Percentiles rank a stretch among this genome's conserved stretches.
Conservation (phyloP, 768 basidiomycete species). For the Lactarius sp. region DNA sequence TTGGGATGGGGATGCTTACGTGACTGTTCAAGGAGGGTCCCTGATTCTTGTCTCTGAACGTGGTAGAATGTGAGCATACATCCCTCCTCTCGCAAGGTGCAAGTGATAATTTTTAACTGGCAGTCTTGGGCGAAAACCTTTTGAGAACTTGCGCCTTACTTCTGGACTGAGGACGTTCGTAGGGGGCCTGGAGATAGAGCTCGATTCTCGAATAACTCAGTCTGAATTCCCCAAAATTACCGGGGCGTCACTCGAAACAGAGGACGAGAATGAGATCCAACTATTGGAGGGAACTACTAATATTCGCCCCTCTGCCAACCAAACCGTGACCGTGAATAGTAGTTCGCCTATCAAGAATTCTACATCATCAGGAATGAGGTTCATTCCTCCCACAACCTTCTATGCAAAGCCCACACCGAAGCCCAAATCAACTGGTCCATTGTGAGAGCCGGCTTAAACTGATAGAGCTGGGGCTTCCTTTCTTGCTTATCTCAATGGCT, state of each 20-base stretch:
- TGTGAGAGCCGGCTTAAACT: slow-evolving; percentile 41
- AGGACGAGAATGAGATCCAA: slow-evolving; percentile 27
- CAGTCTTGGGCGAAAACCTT: slow-evolving; percentile 58
- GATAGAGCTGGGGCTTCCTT: background rate
- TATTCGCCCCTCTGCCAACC: slow-evolving; percentile 10
- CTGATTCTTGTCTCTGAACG: slow-evolving; percentile 62
- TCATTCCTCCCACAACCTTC: slow-evolving; percentile 56
- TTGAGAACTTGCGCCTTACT: slow-evolving; percentile 50
- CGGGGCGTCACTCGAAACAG: slow-evolving; percentile 32
- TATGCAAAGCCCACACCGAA: slow-evolving; percentile 43
- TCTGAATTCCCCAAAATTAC: slow-evolving; percentile 48
- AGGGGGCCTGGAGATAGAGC: slow-evolving; percentile 56
- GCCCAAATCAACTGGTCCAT: slow-evolving; percentile 32
- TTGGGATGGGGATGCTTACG: slow-evolving; percentile 78
- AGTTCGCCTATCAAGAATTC: slow-evolving; percentile 26
- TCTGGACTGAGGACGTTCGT: slow-evolving; percentile 45
- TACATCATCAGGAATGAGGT: slow-evolving; percentile 32
- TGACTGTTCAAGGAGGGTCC: slow-evolving; percentile 47
- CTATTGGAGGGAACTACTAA: slow-evolving; percentile 12
- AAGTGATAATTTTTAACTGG: background rate
- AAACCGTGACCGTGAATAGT: slow-evolving; percentile 4
- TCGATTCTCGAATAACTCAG: slow-evolving; percentile 47
- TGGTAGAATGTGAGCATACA: slow-evolving; percentile 55
- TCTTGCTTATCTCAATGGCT: background rate
- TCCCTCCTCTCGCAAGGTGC: background rate